Base-by-base conservation (phyloP, 1,139 yeast genomes). In the Candida freyschussii region DNA sequence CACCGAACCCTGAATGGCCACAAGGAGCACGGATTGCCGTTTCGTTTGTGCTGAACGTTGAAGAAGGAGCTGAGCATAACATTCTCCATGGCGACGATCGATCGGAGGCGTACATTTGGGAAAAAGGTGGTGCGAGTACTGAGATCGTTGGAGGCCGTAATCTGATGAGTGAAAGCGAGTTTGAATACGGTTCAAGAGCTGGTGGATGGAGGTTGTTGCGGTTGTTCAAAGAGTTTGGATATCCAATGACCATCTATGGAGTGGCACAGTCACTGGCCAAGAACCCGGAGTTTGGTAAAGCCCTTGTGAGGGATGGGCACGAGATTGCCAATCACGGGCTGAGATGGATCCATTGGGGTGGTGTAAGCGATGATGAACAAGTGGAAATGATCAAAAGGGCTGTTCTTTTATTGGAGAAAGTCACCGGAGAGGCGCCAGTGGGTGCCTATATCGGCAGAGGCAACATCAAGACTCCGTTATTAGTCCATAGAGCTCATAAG, bases 311-410 rank as follows among this genome's bases (percentile, higher is more conserved):
- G 34, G 63, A 57, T 31, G 66, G 65, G 8, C 63, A 60, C 41
- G 65, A 61, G 37, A 57, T 62, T 36, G 66, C 63, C 6, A 57
- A 61, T 23, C 66, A 61, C 37, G 63, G 63, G 17, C 56, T 57
- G 36, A 50, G 65, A 39, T 61, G 66, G 66, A 54, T 59, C 37
- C 59, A 62, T 26, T 59, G 56, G 38, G 53, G 50, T 22, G 50
- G 40, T 16, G 32, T 43, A 21, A 30, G 49, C 7, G 55, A 56
- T 20, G 60, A 55, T 24, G 57, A 52, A 26, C 62, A 59, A 39
- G 48, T 56, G 21, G 59, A 56, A 27, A 47, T 52, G 43, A 55
- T 60, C 27, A 50, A 49, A 33, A 50, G 49, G 24, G 53, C 59
- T 16, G 44, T 60, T 21, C 44, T 49, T 18, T 40, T 53, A 24